Base-by-base conservation (phyloP, 495 filamentous ascomycete genomes). In the Hypoxylon intermedium region DNA sequence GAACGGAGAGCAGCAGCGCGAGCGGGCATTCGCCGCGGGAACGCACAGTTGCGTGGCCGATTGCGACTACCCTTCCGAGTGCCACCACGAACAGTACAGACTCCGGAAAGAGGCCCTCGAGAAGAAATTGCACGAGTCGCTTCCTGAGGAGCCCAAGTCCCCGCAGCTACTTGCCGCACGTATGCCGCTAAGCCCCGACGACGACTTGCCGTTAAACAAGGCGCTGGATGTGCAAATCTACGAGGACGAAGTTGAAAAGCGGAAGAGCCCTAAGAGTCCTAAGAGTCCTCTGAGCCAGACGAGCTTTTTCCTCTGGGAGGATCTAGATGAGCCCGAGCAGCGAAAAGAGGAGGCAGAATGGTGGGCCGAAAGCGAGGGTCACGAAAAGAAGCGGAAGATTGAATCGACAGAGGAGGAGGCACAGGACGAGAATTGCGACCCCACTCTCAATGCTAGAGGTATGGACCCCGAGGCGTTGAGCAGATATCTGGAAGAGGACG, bases 1-100 rank as follows among this genome's bases (percentile, higher is more conserved):
- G 62, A 41, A 9, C 24, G 5, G 62, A 58, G 13, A 46, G 7
- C 16, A 41, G 16, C 36, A 19, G 33, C 56, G 60, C 4, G 65
- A 75, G 20, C 37, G 15, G 9, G 60, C 68, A 31, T 78, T 68
- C 19, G 33, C 67, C 18, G 12, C 36, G 3, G 49, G 48, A 6
- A 37, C 44, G 24, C 67, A 78, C 26, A 52, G 75, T 58, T 82
- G 79, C 60, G 72, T 58, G 64, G 7, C 50, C 0, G 74, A 79
- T 51, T 82, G 78, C 46, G 73, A 79, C 47, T 79, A 58, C 18
- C 79, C 78, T 1, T 68, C 63, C 6, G 73, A 82, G 55, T 82
- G 78, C 41, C 54, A 66, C 9, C 68, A 76, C 15, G 59, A 61
- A 6, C 51, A 65, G n/a, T 44, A 65, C 18, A 63, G 56, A 47